Evolutionary conservation across 2,329 filamentous ascomycete genomes (phyloP), one percentile per base, ranked within the genome.

Genomic region (Macroventuria anomochaeta): DNA sequence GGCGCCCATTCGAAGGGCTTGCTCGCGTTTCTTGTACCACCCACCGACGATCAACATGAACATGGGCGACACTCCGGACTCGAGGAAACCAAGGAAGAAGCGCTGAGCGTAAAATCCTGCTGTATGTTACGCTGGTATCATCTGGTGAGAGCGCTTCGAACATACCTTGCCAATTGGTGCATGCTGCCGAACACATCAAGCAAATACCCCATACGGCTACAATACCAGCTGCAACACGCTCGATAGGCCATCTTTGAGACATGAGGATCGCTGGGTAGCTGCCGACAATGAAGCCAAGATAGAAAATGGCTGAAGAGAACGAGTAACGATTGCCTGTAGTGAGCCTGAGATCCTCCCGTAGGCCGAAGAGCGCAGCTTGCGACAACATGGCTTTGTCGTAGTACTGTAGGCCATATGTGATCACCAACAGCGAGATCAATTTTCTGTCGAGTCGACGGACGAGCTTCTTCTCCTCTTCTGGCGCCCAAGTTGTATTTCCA

Each of bases 1-100:
- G 1, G 80, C 79, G 0, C 85, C 85, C 8, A 87, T 80, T 0
- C 86, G 79, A 21, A 86, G 67, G 0, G 86, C 85, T 68, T 89
- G 86, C 62, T 89, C 85, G 3, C 65, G 62, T 54, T 78, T 76
- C 54, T 79, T 81, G 53, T 83, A 83, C 80, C 80, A 84, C 83
- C 42, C 32, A 12, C 50, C 50, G 6, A 53, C 51, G 33, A 54
- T 54, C 17, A 54, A 11, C 51, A 84, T 81, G 46, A 85, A 76
- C 17, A 79, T 78, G 0, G 83, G 83, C 0, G 81, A 79, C 8
- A 85, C 79, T 7, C 79, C 80, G 11, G 79, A 76, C 64, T 85
- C 83, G 37, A 84, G 82, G 42, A 79, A 78, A 6, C 83, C 83
- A 1, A 85, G 73, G 7, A 85, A 71, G 31, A 83, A 79, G 10